Conservation (phyloP, 306 rosid genomes). For the Citrullus mucosospermus region DNA sequence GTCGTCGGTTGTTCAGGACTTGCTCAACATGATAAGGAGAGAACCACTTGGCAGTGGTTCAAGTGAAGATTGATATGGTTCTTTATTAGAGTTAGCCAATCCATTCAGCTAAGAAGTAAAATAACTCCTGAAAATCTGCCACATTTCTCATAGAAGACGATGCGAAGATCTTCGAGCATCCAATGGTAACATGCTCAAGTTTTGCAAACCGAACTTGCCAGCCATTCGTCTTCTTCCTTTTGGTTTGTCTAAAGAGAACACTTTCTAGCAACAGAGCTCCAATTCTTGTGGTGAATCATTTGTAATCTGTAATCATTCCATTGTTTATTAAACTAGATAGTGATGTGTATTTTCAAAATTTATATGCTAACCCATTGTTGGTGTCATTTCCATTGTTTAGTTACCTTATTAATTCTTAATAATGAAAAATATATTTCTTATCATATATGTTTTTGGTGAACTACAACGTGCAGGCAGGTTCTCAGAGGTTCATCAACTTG, state of each 20-base stretch:
- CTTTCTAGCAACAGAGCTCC: constrained; percentile 2
- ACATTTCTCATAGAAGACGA: not conserved
- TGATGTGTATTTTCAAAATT: not conserved
- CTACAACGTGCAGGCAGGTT: not conserved
- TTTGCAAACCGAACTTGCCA: not conserved
- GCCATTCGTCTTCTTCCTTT: not conserved
- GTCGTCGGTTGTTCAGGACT: constrained; percentile 86
- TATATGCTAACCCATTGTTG: constrained; percentile 7
- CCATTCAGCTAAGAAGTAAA: constrained; percentile 9
- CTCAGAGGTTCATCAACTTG: not conserved
- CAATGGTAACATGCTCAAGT: not conserved
- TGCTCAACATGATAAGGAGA: constrained; percentile 63
- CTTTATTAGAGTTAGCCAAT: constrained; percentile 7
- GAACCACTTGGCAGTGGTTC: constrained; percentile 49
- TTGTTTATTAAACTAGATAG: constrained; percentile 4
- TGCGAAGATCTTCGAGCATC: not conserved
- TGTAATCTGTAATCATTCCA: constrained; percentile 8
- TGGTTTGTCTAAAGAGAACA: not conserved
- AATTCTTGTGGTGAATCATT: constrained; percentile 9
- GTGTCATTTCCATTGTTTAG: not conserved
- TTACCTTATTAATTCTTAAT: not conserved
- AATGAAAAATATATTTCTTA: not conserved
- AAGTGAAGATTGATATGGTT: constrained; percentile 36
- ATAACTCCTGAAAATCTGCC: constrained; percentile 15
- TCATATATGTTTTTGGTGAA: not conserved